Conservation (phyloP, 2,329 filamentous ascomycete genomes). For the Aspergillus terreus region DNA sequence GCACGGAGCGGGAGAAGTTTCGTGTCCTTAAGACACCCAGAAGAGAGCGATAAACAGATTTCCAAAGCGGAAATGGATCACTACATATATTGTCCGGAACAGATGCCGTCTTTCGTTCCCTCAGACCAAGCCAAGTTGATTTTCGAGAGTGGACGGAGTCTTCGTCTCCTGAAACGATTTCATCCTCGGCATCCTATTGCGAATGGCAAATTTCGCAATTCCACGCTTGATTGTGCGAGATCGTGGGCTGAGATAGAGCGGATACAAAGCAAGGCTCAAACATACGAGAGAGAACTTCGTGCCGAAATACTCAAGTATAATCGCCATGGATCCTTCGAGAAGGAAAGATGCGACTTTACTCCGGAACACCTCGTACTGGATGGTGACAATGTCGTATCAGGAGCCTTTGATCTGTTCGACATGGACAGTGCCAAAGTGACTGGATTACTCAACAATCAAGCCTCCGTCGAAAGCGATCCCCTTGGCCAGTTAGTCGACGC, state of each 20-base stretch:
- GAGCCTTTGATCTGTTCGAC: conserved; percentile 34
- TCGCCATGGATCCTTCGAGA: conserved; percentile 24
- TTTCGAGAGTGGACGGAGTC: conserved; percentile 75
- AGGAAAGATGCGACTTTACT: not conserved
- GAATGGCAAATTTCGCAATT: conserved; percentile 49
- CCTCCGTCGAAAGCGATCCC: conserved; percentile 24
- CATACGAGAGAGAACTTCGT: conserved; percentile 36
- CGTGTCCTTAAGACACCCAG: conserved; percentile 56
- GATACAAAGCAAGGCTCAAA: conserved; percentile 58
- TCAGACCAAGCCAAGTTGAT: conserved; percentile 65
- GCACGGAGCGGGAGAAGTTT: conserved; percentile 56
- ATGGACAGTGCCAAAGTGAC: conserved; percentile 27
- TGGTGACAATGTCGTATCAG: conserved; percentile 8
- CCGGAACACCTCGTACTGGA: not conserved
- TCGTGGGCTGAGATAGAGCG: conserved; percentile 66
- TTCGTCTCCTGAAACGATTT: conserved; percentile 67
- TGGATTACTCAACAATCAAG: conserved; percentile 20
- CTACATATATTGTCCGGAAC: conserved; percentile 48
- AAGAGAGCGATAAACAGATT: conserved; percentile 58
- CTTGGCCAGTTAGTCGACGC: conserved; percentile 26
- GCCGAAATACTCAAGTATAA: conserved; percentile 38
- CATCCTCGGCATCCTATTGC: conserved; percentile 70
- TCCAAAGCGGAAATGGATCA: conserved; percentile 61
- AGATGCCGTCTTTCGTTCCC: conserved; percentile 69
- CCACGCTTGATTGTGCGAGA: conserved; percentile 64